Base-by-base conservation (phyloP, 1,284 basidiomycete species). In the Sporisorium graminicola region DNA sequence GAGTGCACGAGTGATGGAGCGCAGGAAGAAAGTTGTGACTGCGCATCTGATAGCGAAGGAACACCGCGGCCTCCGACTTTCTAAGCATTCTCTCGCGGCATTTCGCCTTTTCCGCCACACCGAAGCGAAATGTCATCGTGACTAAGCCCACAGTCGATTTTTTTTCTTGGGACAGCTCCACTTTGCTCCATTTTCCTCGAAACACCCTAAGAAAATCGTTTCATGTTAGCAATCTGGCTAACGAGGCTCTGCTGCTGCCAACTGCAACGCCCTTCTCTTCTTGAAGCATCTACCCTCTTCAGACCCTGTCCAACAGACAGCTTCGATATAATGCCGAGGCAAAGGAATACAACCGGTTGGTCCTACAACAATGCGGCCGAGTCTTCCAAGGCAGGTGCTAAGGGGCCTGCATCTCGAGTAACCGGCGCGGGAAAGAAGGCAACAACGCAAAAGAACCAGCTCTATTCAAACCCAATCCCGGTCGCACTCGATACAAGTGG, bases 351-450 rank as follows among this genome's bases (percentile, higher is more conserved):
- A 18, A 70, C 75, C n/a, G 75, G 75, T 33, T 77, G 67, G 64
- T 51, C 59, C 20, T 77, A 77, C 67, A 70, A 74, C 55, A 74
- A 74, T 44, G 68, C 49, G n/a, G 59, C 71, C 37, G 66, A 65
- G 26, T 42, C 60, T 13, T 60, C 71, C 55, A 60, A 61, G 43
- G 26, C 61, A n/a, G 65, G 58, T 16, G 54, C 64, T 4, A 50
- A 27, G 10, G 62, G 47, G 3, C 42, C 67, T 5, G 49, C 43
- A 18, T 4, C 52, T 12, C 63, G 72, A 7, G 68, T 78, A 4
- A 72, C 65, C 2, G 81, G 81, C 31, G 80, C 76, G 7, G 81
- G 81, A 27, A 82, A 82, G 61, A 79, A 78, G 67, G 75, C 74
- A 5, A 78, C 79, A 0, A 58, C 60, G 26, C 65, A 64, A 20